Evolutionary conservation across 768 basidiomycete species (phyloP).

Genomic region (Grammothele lineata): DNA sequence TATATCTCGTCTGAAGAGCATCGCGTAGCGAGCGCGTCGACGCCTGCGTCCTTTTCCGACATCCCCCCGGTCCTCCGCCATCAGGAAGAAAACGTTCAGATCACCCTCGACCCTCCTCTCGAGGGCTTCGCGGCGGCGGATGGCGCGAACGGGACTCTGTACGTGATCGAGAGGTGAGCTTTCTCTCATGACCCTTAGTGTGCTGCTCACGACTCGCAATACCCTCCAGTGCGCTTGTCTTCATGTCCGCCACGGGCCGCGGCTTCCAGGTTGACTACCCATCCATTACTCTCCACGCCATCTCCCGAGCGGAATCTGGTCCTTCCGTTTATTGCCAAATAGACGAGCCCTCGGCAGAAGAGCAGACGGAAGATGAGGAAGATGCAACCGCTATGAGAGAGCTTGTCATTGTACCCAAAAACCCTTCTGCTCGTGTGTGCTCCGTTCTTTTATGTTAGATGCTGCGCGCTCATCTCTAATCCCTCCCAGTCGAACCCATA

Average conservation of each 20-base stretch:
- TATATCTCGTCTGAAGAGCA: slow-evolving; percentile 66
- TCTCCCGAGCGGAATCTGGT: slow-evolving; percentile 63
- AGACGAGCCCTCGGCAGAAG: slow-evolving; percentile 35
- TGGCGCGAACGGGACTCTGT: slow-evolving; percentile 61
- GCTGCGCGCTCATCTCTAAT: not conserved
- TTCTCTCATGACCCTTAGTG: not conserved
- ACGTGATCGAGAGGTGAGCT: slow-evolving; percentile 79
- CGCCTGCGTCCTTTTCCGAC: slow-evolving; percentile 78
- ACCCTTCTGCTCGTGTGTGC: slow-evolving; percentile 54
- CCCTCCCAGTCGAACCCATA: slow-evolving; percentile 65
- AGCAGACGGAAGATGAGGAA: slow-evolving; percentile 23
- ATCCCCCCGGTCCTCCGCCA: slow-evolving; percentile 82
- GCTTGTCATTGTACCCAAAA: slow-evolving; percentile 67
- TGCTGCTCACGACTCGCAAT: no score
- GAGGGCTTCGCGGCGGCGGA: slow-evolving; percentile 54
- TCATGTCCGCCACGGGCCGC: slow-evolving; percentile 62
- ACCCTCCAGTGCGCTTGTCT: slow-evolving; percentile 65
- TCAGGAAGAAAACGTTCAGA: slow-evolving; percentile 64
- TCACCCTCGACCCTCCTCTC: slow-evolving; percentile 66
- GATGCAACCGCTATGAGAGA: slow-evolving; percentile 69
- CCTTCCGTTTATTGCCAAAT: slow-evolving; percentile 93
- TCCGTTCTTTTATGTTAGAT: not conserved
- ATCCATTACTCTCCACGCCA: slow-evolving; percentile 88
- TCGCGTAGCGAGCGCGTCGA: slow-evolving; percentile 60
- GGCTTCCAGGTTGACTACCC: slow-evolving; percentile 89